Base-by-base conservation (phyloP, 2,329 filamentous ascomycete species). In the Paracoccidioides brasiliensis region DNA sequence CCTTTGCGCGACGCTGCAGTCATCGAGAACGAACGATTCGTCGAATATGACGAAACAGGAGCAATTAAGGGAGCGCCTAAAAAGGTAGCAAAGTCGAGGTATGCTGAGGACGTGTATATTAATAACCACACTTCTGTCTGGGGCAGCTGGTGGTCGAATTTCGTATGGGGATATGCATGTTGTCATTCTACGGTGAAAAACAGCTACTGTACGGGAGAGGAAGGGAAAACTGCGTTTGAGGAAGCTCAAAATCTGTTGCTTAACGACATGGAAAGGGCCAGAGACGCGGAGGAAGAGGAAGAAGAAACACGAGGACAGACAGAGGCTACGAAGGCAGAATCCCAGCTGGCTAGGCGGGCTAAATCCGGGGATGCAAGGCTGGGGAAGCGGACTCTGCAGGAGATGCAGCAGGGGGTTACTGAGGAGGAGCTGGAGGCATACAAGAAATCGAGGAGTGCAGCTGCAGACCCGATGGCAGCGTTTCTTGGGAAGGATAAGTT, bases 131-230 rank as follows among this genome's bases (percentile, higher is more conserved):
- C 82, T 3, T 85, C 86, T 0, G 85, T 95, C 3, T 98, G 90
- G 88, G 93, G 93, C 51, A 95, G 90, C 65, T 98, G 93, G 93
- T 98, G 93, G 93, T 81, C 83, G 54, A 84, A 88, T 66, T 97
- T 96, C 73, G 81, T 85, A 70, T 98, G 93, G 93, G 93, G 93
- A 1, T 98, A 95, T 70, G 81, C 87, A 28, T 98, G 93, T 70
- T 98, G 93, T 75, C 90, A 94, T 69, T 95, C 90, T 0, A 85
- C 83, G 28, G 81, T 95, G 59, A 96, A 95, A 73, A 97, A 98
- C 71, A 95, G 90, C 65, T 98, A 97, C 66, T 98, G 93, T 70
- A 97, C 91, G 0, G 93, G 93, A 32, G 88, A 93, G 58, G 88
- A 87, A 57, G 93, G 93, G 40, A 94, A 83, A 69, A 74, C 74